Evolutionary conservation across 192 early-diverging fungal genomes (phyloP).

Genomic region (Backusella australiensis): DNA sequence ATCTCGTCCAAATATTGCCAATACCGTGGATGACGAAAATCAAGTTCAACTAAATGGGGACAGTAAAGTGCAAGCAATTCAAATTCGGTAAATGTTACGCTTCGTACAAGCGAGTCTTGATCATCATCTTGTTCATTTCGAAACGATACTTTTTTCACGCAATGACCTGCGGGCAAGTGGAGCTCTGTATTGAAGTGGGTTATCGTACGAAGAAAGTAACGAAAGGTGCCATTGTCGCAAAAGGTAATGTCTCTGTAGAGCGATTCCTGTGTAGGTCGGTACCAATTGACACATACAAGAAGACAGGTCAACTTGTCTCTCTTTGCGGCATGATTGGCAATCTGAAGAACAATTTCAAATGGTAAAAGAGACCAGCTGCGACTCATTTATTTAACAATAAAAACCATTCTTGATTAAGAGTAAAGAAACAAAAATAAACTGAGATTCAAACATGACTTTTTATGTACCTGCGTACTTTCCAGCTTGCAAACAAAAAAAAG

Average conservation of each 20-base stretch:
- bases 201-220: background rate
- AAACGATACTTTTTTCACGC: background rate
- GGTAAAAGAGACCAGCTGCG: background rate
- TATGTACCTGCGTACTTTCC: no score
- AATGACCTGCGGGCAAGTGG: background rate
- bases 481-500: no score
- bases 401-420: background rate
- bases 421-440: background rate
- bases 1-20: background rate
- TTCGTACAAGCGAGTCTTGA: background rate
- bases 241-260: background rate
- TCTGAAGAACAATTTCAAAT: background rate
- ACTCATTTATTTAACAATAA: background rate
- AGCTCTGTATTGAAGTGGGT: background rate
- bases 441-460: background rate
- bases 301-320: background rate
- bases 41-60: background rate
- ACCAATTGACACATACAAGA: background rate
- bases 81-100: conserved; percentile 7
- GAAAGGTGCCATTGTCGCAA: background rate
- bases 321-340: background rate
- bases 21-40: background rate
- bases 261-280: background rate
- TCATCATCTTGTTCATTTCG: background rate
- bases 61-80: background rate